A percentile compares a stretch with the other conserved stretches of the same genome.
Evolutionary conservation across 2,329 filamentous ascomycete genomes (phyloP).

Genomic region (Colletotrichum echinochloae): DNA sequence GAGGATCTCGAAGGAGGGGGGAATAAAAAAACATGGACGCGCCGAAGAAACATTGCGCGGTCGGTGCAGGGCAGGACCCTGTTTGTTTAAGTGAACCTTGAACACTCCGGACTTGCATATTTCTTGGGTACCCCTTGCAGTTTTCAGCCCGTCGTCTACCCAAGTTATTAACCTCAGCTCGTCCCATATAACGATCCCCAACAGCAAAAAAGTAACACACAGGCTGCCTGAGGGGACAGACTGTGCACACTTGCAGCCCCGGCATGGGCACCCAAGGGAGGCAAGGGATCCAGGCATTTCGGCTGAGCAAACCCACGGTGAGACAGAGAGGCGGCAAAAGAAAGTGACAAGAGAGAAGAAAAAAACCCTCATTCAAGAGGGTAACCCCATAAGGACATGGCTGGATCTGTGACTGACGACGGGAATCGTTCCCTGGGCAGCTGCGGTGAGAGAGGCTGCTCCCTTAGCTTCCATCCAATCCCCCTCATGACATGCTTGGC

Average conservation of each 20-base stretch:
- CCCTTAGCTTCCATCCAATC: not conserved
- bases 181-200: slow-evolving; percentile 2
- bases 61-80: slow-evolving; percentile 31
- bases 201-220: not conserved
- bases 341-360: slow-evolving; percentile 1
- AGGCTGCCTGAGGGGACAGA: slow-evolving; percentile 1
- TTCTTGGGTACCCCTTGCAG: slow-evolving; percentile 23
- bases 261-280: slow-evolving; percentile 9
- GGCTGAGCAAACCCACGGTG: not conserved
- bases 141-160: not conserved
- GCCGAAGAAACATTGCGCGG: slow-evolving; percentile 27
- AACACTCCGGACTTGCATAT: slow-evolving; percentile 4
- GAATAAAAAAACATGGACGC: slow-evolving; percentile 16
- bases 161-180: slow-evolving; percentile 1
- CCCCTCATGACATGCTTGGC: slow-evolving; percentile 26
- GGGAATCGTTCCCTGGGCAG: slow-evolving; percentile 9
- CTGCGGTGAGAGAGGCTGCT: not conserved
- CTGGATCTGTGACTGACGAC: too few relatives aligned
- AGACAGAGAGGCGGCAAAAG: not conserved
- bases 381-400: too few relatives aligned
- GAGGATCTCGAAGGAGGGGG: not conserved
- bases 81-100: slow-evolving; percentile 26
- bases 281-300: slow-evolving; percentile 4
- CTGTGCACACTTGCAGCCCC: slow-evolving; percentile 17
- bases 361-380: slow-evolving; percentile 5